Evolutionary conservation across 2,329 filamentous ascomycete species (phyloP).

Genomic region (Fusarium drepaniforme): DNA sequence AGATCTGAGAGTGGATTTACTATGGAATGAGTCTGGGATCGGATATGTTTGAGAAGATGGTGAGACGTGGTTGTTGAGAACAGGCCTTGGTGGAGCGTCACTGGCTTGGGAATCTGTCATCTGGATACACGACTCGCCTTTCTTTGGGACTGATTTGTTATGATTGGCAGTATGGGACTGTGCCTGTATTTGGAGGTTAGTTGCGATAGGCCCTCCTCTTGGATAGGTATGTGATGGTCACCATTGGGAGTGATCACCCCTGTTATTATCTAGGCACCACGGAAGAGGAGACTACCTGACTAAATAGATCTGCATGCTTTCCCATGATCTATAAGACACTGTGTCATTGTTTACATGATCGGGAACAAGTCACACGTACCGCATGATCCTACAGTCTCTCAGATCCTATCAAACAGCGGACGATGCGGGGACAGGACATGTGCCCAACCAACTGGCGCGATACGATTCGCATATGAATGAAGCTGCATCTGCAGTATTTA

Average conservation of each 20-base stretch:
- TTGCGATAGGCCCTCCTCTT: background rate
- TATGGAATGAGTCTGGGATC: background rate
- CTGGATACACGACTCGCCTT: background rate
- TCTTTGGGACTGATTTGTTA: background rate
- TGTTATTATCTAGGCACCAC: background rate
- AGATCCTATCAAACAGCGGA: background rate
- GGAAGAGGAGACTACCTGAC: background rate
- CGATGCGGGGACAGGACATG: background rate
- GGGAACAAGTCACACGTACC: background rate
- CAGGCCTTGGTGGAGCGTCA: no score
- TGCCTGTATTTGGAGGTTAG: background rate
- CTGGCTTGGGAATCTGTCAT: background rate
- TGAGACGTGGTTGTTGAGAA: background rate
- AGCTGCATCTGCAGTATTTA: background rate
- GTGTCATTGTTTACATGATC: background rate
- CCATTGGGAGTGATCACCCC: background rate
- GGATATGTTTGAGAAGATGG: background rate
- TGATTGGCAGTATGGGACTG: background rate
- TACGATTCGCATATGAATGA: background rate
- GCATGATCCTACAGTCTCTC: background rate
- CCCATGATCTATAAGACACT: background rate
- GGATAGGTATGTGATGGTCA: background rate
- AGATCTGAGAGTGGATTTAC: background rate
- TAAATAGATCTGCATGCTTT: background rate
- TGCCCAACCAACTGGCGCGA: background rate